Percentiles rank a stretch among this genome's conserved stretches.
phyloP scores from a whole-genome alignment of 2,329 filamentous ascomycete genomes.

The Paecilomyces formosus region DNA sequence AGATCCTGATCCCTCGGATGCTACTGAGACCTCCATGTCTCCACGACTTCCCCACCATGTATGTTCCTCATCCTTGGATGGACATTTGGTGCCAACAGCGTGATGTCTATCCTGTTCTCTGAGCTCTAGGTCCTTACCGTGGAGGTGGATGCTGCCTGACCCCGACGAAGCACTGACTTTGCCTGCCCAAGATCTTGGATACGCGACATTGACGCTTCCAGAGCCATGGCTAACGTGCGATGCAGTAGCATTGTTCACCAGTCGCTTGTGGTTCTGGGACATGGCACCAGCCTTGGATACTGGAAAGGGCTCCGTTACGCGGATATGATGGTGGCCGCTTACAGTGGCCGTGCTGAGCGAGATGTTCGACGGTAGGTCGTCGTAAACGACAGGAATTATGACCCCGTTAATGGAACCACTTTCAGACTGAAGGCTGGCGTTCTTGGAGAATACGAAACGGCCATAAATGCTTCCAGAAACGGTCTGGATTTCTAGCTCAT shows the following conservation, averaged over 20 bases:
- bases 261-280: neutral
- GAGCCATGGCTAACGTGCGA: slow-evolving; percentile 12
- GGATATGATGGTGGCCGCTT: slow-evolving; percentile 10
- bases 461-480: slow-evolving; percentile 20
- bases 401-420: slow-evolving; percentile 44
- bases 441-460: slow-evolving; percentile 43
- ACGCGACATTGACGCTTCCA: slow-evolving; percentile 17
- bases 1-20: slow-evolving; percentile 4
- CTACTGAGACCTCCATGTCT: slow-evolving; percentile 12
- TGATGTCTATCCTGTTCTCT: slow-evolving; percentile 4
- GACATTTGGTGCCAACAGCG: slow-evolving; percentile 8
- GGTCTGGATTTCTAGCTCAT: slow-evolving; percentile 21
- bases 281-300: neutral
- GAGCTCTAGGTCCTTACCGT: slow-evolving; percentile 15
- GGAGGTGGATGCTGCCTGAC: slow-evolving; percentile 10
- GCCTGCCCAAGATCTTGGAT: slow-evolving; percentile 24
- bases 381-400: slow-evolving; percentile 35
- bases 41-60: slow-evolving; percentile 15
- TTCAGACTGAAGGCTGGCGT: slow-evolving; percentile 38
- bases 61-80: slow-evolving; percentile 2
- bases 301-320: slow-evolving; percentile 12
- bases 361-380: slow-evolving; percentile 2
- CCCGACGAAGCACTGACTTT: slow-evolving; percentile 13
- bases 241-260: slow-evolving; percentile 1
- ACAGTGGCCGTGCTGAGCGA: slow-evolving; percentile 10